phyloP scores from a whole-genome alignment of 2,329 filamentous ascomycete genomes.

The Lachnellula suecica region DNA sequence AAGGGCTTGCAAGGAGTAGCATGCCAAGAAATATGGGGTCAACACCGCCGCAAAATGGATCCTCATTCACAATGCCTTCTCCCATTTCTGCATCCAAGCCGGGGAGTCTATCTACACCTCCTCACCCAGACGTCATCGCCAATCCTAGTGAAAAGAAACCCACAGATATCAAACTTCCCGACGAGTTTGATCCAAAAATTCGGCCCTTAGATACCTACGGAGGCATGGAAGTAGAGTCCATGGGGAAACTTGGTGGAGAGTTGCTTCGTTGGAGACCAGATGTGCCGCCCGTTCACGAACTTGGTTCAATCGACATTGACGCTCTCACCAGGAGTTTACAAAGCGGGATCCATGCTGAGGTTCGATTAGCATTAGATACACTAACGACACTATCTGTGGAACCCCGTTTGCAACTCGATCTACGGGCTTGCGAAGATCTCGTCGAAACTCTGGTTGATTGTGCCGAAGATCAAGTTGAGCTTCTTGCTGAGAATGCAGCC shows the following conservation, averaged over 20 bases:
- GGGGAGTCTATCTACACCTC: constrained; percentile 25
- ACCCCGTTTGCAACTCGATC: constrained; percentile 57
- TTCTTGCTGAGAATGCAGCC: constrained; percentile 78
- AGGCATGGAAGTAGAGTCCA: constrained; percentile 67
- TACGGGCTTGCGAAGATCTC: constrained; percentile 81
- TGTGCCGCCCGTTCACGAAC: constrained; percentile 70
- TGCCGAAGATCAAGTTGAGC: constrained; percentile 82
- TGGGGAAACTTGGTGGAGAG: constrained; percentile 57
- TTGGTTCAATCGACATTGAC: constrained; percentile 87
- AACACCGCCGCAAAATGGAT: constrained; percentile 32
- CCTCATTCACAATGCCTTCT: constrained; percentile 46
- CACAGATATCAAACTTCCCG: constrained; percentile 23
- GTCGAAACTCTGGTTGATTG: constrained; percentile 87
- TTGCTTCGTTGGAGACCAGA: constrained; percentile 71
- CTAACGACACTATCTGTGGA: constrained; percentile 67
- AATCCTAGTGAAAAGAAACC: constrained; percentile 5
- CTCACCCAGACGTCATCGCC: constrained; percentile 19
- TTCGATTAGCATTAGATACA: constrained; percentile 86
- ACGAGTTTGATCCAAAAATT: constrained; percentile 53
- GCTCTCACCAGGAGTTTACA: constrained; percentile 87
- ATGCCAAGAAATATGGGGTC: constrained; percentile 51
- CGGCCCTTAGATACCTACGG: constrained; percentile 62
- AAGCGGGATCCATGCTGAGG: constrained; percentile 84
- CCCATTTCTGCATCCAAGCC: constrained; percentile 37
- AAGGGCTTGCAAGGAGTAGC: constrained; percentile 49